Percentiles rank a stretch among this genome's conserved stretches.
Conservation (phyloP, 164 flowering plant genomes). For the Echeveria elegans region DNA sequence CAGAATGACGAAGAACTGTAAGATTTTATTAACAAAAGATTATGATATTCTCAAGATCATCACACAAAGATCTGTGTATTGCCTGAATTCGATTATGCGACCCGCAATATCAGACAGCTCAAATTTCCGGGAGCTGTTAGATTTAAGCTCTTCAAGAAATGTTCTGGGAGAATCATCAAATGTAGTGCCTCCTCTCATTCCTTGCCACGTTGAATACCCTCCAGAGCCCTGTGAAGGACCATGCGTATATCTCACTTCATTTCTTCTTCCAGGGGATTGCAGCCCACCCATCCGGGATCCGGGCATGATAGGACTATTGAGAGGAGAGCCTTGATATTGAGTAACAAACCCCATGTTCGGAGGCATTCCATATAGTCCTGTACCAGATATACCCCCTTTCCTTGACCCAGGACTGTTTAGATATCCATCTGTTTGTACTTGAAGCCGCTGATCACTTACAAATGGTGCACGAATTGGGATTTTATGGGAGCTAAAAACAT, state of each 20-base stretch:
- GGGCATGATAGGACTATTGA: conserved; percentile 54
- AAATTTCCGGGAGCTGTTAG: conserved; percentile 45
- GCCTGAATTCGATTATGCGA: conserved; percentile 82
- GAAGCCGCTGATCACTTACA: conserved; percentile 34
- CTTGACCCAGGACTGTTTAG: conserved; percentile 24
- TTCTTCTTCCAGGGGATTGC: conserved; percentile 32
- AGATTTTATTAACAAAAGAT: not conserved
- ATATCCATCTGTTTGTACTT: conserved; percentile 24
- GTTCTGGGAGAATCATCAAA: conserved; percentile 45
- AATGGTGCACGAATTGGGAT: conserved; percentile 18
- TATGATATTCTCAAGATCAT: not conserved
- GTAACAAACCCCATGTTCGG: conserved; percentile 40
- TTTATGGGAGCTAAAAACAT: too few species aligned
- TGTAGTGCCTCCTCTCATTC: conserved; percentile 40
- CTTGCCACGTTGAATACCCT: conserved; percentile 52
- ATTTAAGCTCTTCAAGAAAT: conserved; percentile 76
- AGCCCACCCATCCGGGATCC: conserved; percentile 47
- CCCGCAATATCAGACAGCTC: conserved; percentile 77
- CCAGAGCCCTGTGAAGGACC: conserved; percentile 38
- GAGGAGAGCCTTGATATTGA: conserved; percentile 57
- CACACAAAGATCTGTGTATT: too few species aligned
- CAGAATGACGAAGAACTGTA: not conserved
- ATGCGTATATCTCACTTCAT: conserved; percentile 41
- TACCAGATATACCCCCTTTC: conserved; percentile 28
- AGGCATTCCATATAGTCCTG: conserved; percentile 43